Percentiles rank a stretch among this genome's conserved stretches.
phyloP scores from a whole-genome alignment of 768 basidiomycete species.

The Termitomyces sp. region DNA sequence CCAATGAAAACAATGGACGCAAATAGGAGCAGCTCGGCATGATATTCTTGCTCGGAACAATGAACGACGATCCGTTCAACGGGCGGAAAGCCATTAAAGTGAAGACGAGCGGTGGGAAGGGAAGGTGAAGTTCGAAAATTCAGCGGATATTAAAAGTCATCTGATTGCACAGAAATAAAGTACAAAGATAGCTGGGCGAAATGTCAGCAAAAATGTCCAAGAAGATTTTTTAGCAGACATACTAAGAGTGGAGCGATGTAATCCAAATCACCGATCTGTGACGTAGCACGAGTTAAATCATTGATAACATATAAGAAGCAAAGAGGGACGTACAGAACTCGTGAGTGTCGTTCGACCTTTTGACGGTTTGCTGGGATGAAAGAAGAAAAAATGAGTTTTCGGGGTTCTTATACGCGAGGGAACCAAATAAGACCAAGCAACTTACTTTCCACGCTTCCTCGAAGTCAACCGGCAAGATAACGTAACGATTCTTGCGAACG shows the following conservation, averaged over 20 bases:
- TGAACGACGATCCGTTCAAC: constrained; percentile 69
- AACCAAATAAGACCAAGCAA: constrained; percentile 53
- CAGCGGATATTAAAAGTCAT: constrained; percentile 6
- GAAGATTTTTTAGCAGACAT: not conserved
- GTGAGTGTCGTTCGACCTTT: constrained; percentile 91
- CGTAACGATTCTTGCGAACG: constrained; percentile 96
- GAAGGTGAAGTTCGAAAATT: not conserved
- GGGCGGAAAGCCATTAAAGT: constrained; percentile 80
- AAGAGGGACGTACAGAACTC: constrained; percentile 76
- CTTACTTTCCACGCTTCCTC: constrained; percentile 99
- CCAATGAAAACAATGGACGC: constrained; percentile 19
- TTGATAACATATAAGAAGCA: not conserved
- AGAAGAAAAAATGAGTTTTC: constrained; percentile 25
- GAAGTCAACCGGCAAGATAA: constrained; percentile 95
- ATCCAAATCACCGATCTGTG: constrained; percentile 33
- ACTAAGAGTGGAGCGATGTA: constrained; percentile 19
- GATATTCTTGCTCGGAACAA: constrained; percentile 76
- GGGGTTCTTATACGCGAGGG: constrained; percentile 16
- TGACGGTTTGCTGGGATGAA: constrained; percentile 83
- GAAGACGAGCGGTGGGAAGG: constrained; percentile 48
- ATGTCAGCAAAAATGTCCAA: not conserved
- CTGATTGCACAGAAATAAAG: constrained; percentile 13
- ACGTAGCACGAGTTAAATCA: not conserved
- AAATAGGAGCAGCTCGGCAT: constrained; percentile 32
- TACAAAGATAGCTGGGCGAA: constrained; percentile 11